Evolutionary conservation across 345 rosid species (phyloP), one percentile per base, ranked within the genome.

Genomic region (Brassica nigra): DNA sequence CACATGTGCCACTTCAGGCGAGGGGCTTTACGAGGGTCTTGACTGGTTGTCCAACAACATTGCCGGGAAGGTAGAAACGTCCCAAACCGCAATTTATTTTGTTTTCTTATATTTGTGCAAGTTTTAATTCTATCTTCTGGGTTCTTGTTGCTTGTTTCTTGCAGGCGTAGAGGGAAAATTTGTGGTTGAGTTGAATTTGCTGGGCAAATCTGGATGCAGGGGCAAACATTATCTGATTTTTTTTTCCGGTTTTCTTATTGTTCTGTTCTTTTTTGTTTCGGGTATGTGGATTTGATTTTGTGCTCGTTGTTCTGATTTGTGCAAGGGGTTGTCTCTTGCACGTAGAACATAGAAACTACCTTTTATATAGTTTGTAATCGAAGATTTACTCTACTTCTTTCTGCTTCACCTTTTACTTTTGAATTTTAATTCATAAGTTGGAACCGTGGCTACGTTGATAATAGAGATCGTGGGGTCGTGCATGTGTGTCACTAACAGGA

Each of bases 11-110:
- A 74, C 70, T 29, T 74, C 78, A 29, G 70, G 78, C 3, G 78
- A 74, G n/a, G 78, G 70, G 37, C 70, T 74, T 42, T 74, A 74
- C 70, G 78, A 74, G 33, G 78, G 78, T 74, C 62, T 74, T 6
- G 70, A 74, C 61, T 74, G 78, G 78, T 49, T 74, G 54, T 62
- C 78, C 62, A 62, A 74, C 78, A 62, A 69, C 62, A 69, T 62
- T 27, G 70, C 70, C 31, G 47, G 57, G 30, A 62, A 74, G 76
- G 76, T 73, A 73, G 15, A 9, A 69, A 47, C 14, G 29, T 73
- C 64, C 30, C 20, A 42, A 42, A 16, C 62, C 47, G 47, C 20
- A 10, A 1, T 30, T 23, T 55, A 11, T 16, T 30, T 5, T 5
- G 14, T 44, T 12, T 49, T 30, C 23, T 0, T 68, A 6, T 49